Conservation (phyloP, 805 yeast genomes). For the Candida insectalens region DNA sequence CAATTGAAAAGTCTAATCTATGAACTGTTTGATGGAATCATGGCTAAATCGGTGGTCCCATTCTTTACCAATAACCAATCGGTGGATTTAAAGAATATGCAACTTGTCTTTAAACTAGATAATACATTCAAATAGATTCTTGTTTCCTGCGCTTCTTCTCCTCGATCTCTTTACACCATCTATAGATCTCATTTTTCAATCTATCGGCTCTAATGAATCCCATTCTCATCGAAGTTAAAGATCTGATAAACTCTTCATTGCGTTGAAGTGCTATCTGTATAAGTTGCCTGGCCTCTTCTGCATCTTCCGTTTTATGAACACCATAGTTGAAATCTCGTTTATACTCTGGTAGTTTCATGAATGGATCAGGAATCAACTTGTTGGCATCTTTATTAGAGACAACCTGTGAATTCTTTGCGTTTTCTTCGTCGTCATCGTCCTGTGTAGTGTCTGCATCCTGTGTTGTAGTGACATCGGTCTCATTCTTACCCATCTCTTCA, state of each 20-base stretch:
- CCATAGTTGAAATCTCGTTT: conserved; percentile 41
- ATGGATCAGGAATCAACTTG: conserved; percentile 36
- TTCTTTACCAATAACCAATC: conserved; percentile 1
- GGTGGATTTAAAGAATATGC: not conserved
- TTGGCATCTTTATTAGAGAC: conserved; percentile 5
- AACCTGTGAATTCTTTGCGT: conserved; percentile 3
- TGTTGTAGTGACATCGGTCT: not conserved
- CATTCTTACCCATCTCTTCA: conserved; percentile 11
- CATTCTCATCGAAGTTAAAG: conserved; percentile 60
- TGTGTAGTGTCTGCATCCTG: conserved; percentile 11
- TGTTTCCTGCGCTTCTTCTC: conserved; percentile 30
- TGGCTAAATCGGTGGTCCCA: conserved; percentile 19
- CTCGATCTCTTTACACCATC: conserved; percentile 83
- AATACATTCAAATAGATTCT: not conserved
- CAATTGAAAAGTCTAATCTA: conserved; percentile 57
- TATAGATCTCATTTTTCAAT: conserved; percentile 54
- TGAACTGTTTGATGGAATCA: conserved; percentile 53
- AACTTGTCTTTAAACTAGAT: not conserved
- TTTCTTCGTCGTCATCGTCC: conserved; percentile 8
- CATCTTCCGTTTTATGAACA: conserved; percentile 36
- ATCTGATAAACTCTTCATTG: conserved; percentile 77
- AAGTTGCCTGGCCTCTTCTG: conserved; percentile 63
- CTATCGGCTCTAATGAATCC: conserved; percentile 75
- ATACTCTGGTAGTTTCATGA: conserved; percentile 53
- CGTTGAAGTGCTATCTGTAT: conserved; percentile 75